Conservation (phyloP, 2,329 filamentous ascomycete genomes). For the Juglanconis sp. region DNA sequence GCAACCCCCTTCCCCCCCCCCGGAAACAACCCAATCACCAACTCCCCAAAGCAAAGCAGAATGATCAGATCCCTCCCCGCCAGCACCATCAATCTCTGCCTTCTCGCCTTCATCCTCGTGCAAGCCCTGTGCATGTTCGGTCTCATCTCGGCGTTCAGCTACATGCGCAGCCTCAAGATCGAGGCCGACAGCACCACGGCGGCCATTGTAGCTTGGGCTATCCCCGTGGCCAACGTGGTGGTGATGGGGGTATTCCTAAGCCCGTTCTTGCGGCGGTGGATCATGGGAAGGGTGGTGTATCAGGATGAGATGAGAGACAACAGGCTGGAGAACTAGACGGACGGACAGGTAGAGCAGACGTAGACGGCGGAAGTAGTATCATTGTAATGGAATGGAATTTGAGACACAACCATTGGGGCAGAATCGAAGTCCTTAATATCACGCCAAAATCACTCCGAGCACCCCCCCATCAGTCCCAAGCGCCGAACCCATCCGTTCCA, state of each 20-base stretch:
- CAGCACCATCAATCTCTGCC: not conserved
- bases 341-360: not conserved
- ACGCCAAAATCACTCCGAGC: not conserved
- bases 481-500: not conserved
- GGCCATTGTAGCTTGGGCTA: not conserved
- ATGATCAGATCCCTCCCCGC: not conserved
- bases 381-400: too few relatives aligned
- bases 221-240: not conserved
- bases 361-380: not conserved
- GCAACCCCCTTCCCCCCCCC: not conserved
- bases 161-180: not conserved
- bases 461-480: not conserved
- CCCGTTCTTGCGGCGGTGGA: not conserved
- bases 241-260: not conserved
- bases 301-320: not conserved
- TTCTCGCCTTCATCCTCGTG: not conserved
- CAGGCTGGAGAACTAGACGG: not conserved
- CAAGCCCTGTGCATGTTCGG: not conserved
- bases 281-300: not conserved
- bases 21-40: too few relatives aligned
- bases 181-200: not conserved
- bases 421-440: not conserved
- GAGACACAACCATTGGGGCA: not conserved
- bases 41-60: not conserved
- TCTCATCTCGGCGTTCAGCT: not conserved